A percentile compares a stretch with the other conserved stretches of the same genome.
Conservation (phyloP, 108 stramenopile genomes). For the Aurantiochytrium sp. region DNA sequence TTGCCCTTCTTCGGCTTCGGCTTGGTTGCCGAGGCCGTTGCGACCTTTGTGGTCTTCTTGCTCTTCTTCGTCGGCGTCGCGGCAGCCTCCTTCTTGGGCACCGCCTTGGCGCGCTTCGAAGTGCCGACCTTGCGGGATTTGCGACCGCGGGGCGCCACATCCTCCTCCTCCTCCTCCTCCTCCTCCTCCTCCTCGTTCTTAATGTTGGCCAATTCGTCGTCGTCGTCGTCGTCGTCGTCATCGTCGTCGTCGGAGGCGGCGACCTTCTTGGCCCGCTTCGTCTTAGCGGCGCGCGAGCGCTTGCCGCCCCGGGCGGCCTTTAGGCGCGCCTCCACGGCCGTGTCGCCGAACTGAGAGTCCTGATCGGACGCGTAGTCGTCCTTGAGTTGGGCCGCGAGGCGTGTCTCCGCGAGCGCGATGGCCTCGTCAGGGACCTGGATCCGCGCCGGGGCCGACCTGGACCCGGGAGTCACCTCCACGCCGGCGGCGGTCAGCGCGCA, state of each 20-base stretch:
- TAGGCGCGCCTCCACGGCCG: not conserved
- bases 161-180: not conserved
- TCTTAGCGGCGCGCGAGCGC: not conserved
- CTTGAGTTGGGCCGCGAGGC: not conserved
- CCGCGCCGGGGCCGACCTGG: not conserved
- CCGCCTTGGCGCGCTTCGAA: not conserved
- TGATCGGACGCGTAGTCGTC: not conserved
- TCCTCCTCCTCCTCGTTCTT: too few relatives aligned
- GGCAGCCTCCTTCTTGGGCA: not conserved
- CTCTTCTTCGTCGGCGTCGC: not conserved
- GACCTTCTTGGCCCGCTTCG: not conserved
- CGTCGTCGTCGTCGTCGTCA: not conserved
- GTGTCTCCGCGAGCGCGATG: not conserved
- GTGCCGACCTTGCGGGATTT: not conserved
- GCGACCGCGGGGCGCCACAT: not conserved
- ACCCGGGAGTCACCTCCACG: not conserved
- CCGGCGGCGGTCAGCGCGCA: not conserved
- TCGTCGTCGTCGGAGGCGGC: not conserved
- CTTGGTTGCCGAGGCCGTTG: not conserved
- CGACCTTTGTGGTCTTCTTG: too few relatives aligned
- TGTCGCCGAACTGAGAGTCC: not conserved
- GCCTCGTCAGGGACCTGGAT: not conserved
- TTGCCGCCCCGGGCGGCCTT: not conserved
- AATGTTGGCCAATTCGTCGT: not conserved
- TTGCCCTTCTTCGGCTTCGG: not conserved